Evolutionary conservation across 2,329 filamentous ascomycete genomes (phyloP), one percentile per base, ranked within the genome.

Genomic region (Alternaria gansuensis): DNA sequence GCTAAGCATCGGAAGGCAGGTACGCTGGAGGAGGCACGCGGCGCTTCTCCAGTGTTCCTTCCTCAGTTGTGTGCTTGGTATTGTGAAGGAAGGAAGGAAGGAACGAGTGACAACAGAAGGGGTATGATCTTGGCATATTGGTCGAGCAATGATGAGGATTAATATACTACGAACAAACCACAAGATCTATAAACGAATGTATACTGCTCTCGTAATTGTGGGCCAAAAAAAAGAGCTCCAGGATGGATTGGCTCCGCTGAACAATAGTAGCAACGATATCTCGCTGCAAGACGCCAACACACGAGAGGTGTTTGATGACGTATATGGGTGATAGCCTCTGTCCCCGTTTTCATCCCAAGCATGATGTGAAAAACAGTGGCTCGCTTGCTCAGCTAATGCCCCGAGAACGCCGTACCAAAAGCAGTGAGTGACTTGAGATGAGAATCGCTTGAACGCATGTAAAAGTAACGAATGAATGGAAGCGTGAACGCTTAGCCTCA

Each of bases 361-460:
- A 43, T 50, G 31, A 60, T 34, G 44, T 28, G 24, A 46, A 4
- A 9, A 28, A 37, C 10, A 44, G 29, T 46, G 43, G 3, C 28
- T 54, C 45, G n/a, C 50, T 31, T 34, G 41, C 23, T 14, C 43
- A 45, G 17, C 29, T 46, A 14, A 54, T 57, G 36, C 51, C 41
- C 29, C 17, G 45, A 21, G 55, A 60, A 68, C 63, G 63, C 58
- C 60, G 55, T 36, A 39, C 33, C 45, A 13, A 63, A 55, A 37
- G 23, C 36, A 54, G 62, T 50, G 41, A 54, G 17, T 17, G 17
- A 17, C 17, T 48, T 61, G 33, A 53, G 63, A 64, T 48, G 44
- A 55, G 45, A 64, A 45, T 67, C 68, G 71, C 74, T 75, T 51
- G 64, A 75, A 74, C 66, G 73, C 71, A 68, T 41, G 66, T 13